Percentiles rank a stretch among this genome's conserved stretches.
These are phyloP conservation scores for Mycena leptocephala DNA, from an alignment of 768 basidiomycete species.

Conservation along the genomic window DNA sequence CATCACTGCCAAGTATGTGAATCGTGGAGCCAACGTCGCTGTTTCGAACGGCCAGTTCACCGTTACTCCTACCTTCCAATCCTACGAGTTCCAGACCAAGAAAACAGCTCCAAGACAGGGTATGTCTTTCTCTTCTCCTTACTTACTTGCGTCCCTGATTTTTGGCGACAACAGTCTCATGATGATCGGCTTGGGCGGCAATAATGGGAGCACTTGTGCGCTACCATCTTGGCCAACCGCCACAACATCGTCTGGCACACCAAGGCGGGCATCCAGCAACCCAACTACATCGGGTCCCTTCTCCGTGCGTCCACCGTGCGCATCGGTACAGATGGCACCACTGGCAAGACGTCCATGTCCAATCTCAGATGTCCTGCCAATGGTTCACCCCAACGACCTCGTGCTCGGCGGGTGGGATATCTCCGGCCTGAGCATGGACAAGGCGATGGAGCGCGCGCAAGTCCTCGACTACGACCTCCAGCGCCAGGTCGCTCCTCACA, in stretches of 20 bases:
- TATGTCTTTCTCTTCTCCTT: constrained; percentile 58
- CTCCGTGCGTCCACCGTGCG: constrained; percentile 96
- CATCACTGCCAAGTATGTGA: constrained; percentile 87
- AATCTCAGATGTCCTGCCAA: constrained; percentile 92
- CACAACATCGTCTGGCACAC: constrained; percentile 97
- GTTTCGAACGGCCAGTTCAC: constrained; percentile 83
- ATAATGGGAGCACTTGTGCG: constrained; percentile 97
- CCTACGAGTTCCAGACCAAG: constrained; percentile 93
- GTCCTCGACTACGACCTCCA: constrained; percentile 98
- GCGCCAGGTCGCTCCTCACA: constrained; percentile 91
- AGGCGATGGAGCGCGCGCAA: constrained; percentile 93
- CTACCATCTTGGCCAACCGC: constrained; percentile 96
- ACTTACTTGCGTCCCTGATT: constrained; percentile 24
- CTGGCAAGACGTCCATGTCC: constrained; percentile 95
- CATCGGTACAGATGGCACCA: constrained; percentile 85
- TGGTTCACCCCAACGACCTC: constrained; percentile 98
- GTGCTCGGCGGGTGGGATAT: constrained; percentile 99
- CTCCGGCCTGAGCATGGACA: constrained; percentile 86
- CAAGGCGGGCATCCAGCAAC: constrained; percentile 92
- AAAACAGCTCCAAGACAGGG: constrained; percentile 92
- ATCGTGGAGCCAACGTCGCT: constrained; percentile 83
- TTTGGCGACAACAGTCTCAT: constrained; percentile 75
- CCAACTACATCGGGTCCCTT: constrained; percentile 98
- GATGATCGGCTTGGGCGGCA: constrained; percentile 98
- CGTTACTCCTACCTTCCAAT: constrained; percentile 84